Conservation (phyloP, 2,329 filamentous ascomycete genomes). For the Xylaria sp. region DNA sequence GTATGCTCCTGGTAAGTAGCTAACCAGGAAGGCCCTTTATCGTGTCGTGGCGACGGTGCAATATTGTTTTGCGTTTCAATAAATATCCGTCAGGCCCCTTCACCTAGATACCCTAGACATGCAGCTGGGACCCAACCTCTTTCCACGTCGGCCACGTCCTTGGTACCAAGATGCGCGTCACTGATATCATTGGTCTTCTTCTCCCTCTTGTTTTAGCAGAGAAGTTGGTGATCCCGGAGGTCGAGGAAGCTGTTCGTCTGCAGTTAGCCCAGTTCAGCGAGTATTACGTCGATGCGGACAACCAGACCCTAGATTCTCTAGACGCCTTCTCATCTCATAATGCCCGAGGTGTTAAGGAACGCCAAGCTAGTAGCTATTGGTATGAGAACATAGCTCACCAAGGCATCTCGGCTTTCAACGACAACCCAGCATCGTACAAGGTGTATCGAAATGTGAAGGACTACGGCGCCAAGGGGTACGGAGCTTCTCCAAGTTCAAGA, state of each 20-base stretch:
- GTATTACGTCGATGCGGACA: conserved; percentile 23
- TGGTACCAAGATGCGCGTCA: conserved; percentile 31
- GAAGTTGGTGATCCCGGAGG: conserved; percentile 33
- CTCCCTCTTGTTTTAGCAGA: conserved; percentile 30
- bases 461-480: conserved; percentile 44
- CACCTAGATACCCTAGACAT: background rate
- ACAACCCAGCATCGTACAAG: conserved; percentile 39
- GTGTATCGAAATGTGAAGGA: conserved; percentile 47
- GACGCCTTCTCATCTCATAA: background rate
- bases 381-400: conserved; percentile 43
- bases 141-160: background rate
- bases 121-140: background rate
- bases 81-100: conserved; percentile 14
- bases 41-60: background rate
- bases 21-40: background rate
- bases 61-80: background rate
- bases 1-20: background rate
- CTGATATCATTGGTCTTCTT: conserved; percentile 16
- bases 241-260: conserved; percentile 30
- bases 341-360: conserved; percentile 22
- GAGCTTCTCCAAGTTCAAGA: background rate
- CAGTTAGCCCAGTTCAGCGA: conserved; percentile 31
- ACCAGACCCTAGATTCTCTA: conserved; percentile 14
- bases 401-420: conserved; percentile 44
- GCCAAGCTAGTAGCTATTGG: conserved; percentile 37